Percentiles rank a stretch among this genome's conserved stretches.
Evolutionary conservation across 805 yeast genomes (phyloP).

Genomic region (Lipomyces japonicus): DNA sequence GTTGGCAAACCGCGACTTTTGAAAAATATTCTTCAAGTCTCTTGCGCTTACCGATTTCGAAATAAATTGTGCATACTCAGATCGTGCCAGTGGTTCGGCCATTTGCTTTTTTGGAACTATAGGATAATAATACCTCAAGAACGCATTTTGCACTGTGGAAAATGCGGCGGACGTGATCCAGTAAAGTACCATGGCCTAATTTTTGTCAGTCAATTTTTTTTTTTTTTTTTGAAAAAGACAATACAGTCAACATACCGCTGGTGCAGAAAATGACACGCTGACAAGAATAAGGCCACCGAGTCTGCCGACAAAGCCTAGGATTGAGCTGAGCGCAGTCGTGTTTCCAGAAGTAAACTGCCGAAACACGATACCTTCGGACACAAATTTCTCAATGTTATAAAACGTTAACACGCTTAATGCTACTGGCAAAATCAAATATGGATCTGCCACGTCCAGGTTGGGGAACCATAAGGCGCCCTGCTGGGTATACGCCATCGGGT

Average conservation of each 20-base stretch:
- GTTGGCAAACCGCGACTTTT: not conserved
- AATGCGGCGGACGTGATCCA: conserved; percentile 84
- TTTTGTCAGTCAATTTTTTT: not conserved
- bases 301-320: conserved; percentile 43
- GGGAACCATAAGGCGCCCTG: conserved; percentile 56
- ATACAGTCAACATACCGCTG: conserved; percentile 72
- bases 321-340: not conserved
- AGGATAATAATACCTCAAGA: conserved; percentile 44
- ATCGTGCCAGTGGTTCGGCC: conserved; percentile 10
- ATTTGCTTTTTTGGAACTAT: conserved; percentile 6
- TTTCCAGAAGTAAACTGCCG: not conserved
- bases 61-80: conserved; percentile 2
- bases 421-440: conserved; percentile 62
- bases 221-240: conserved; percentile 28
- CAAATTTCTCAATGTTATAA: conserved; percentile 51
- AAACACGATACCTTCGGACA: not conserved
- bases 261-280: conserved; percentile 83
- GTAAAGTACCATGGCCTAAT: conserved; percentile 44
- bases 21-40: not conserved
- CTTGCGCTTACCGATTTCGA: not conserved
- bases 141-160: conserved; percentile 70
- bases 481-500: conserved; percentile 2
- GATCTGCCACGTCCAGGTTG: conserved; percentile 60
- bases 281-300: conserved; percentile 73
- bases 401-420: conserved; percentile 66